These are phyloP conservation scores for Fusarium anthophilum DNA, from an alignment of 2,329 filamentous ascomycete genomes.

Conservation along the genomic window DNA sequence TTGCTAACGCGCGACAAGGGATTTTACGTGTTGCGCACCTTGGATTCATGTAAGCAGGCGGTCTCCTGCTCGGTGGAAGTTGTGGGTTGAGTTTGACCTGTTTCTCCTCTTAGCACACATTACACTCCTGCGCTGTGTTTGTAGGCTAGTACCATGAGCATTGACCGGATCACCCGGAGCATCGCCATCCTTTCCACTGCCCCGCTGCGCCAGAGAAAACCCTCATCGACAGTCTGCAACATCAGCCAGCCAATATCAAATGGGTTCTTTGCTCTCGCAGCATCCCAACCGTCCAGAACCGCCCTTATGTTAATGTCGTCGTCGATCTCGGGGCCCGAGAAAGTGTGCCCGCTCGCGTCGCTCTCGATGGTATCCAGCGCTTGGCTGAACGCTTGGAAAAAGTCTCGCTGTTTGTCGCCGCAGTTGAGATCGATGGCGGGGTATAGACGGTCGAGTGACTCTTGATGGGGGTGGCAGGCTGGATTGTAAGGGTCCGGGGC, in stretches of 20 bases:
- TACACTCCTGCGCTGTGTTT: too few relatives aligned
- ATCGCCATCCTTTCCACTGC: not conserved
- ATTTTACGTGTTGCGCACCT: not conserved
- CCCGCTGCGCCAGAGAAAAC: not conserved
- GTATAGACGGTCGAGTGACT: not conserved
- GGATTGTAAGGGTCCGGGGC: fast-evolving
- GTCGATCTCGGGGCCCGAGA: not conserved
- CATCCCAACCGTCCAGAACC: not conserved
- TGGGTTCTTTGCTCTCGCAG: not conserved
- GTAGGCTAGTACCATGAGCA: not conserved
- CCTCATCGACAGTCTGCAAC: not conserved
- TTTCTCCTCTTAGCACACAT: not conserved
- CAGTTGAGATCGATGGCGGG: not conserved
- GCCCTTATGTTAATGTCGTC: not conserved
- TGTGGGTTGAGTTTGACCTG: not conserved
- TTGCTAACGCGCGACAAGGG: fast-evolving
- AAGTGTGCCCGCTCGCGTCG: fast-evolving
- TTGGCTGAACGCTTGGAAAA: not conserved
- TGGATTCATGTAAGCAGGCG: not conserved
- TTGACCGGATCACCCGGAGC: not conserved
- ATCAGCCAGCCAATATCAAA: not conserved
- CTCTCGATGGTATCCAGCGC: not conserved
- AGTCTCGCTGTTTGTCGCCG: not conserved
- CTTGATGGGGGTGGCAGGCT: not conserved
- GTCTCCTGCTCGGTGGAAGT: not conserved